Base-by-base conservation (phyloP, 345 rosid species). In the Lepidium africanum region DNA sequence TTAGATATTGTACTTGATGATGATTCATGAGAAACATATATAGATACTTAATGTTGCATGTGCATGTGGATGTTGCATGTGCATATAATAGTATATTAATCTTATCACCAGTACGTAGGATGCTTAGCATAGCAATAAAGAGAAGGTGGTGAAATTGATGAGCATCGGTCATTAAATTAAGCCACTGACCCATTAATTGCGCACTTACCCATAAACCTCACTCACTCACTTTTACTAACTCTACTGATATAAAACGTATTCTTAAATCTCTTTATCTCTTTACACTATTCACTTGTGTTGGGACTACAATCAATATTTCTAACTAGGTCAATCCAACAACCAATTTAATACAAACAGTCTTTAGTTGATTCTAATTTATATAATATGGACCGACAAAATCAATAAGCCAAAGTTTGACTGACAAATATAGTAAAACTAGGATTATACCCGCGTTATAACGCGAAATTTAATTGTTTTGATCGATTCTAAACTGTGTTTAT, bases 161-260 rank as follows among this genome's bases (percentile, higher is more conserved):
- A 66, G 68, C 63, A 67, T 73, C 56, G 72, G 43, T 66, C 77
- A 59, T 67, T 67, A 73, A 73, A 73, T 43, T 52, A 73, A 73
- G 72, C 77, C 77, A 67, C 56, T 73, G 77, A 59, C 62, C 72
- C 73, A 73, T 67, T 73, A 73, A 67, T 59, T 73, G 68, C 49
- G 57, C 72, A 36, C 72, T 73, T 73, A 66, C 73, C 77, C 68
- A 73, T 73, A 73, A 73, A 66, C 72, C 37, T 47, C 40, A 58
- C 59, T 47, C 40, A 58, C 59, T 32, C 38, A 2, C 37, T 56
- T 63, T 55, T 46, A 27, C 47, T 45, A 37, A 71, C 35, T 27
- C 32, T 27, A 27, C 5, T 27, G 5, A 0, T 4, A 27, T 27
- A 27, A 27, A 27, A 27, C 5, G 32, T 6, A 27, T 27, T 27